Base-by-base conservation (phyloP, 257 asterid species). In the Jacaranda mimosifolia region DNA sequence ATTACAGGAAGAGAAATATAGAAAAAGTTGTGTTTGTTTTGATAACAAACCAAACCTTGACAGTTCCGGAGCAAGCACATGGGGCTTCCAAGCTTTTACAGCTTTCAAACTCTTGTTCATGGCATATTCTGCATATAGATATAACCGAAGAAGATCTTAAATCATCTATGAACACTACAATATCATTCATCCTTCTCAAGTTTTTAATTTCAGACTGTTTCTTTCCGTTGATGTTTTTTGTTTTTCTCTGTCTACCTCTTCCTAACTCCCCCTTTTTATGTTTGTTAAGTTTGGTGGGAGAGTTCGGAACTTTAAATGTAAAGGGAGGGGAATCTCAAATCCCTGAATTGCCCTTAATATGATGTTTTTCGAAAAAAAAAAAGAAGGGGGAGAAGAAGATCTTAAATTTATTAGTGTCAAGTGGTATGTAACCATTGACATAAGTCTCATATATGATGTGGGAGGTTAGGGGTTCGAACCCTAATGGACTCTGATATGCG, bases 1-100 rank as follows among this genome's bases (percentile, higher is more conserved):
- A 26, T 26, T 2, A 26, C 40, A 12, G 0, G 32, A 46, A 46
- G 58, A 8, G 11, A 19, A 3, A 32, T 39, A 76, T 1, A 0
- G 5, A 63, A 51, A 60, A 36, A 40, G 1, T 19, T 3, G 32
- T 7, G 52, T 46, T 40, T 40, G 5, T 40, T 40, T 42, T 15
- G 62, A 55, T 7, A 19, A 5, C n/a, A 17, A 59, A 42, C 63
- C 17, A 26, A 52, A 89, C 99, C 96, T 94, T 90, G 9, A 91
- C 89, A 78, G 97, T 92, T 21, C 99, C 99, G 38, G 99, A 92
- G 81, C 99, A 92, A 77, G 97, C 87, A 59, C 99, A 94, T 32
- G 99, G 99, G 71, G 91, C 67, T 74, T 91, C 97, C 57, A 92
- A 78, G 53, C 40, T 83, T 53, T 77, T 83, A 60, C 80, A 84